Evolutionary conservation across 2,329 filamentous ascomycete species (phyloP), one percentile per base, ranked within the genome.

Genomic region (Zelopaecilomyces penicillatus): DNA sequence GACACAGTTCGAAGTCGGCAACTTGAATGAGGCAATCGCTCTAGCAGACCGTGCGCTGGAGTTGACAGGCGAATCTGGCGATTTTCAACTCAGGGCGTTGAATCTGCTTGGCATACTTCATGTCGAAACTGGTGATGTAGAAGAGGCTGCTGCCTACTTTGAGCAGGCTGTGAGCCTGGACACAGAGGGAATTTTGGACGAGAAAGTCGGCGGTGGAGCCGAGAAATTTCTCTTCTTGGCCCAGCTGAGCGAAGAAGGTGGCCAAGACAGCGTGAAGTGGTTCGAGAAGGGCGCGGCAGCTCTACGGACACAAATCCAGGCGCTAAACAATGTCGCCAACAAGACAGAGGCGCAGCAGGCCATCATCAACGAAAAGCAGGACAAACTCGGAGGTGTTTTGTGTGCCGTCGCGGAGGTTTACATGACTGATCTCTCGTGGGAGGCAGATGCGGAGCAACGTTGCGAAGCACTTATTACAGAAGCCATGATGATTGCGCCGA

Each of bases 401-500:
- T 98, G 94, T 65, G 88, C 87, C 29, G 87, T 97, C 49, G 83
- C 87, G 5, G 93, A 98, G 69, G 88, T 98, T 41, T 98, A 96
- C 72, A 98, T 98, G 93, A 98, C 93, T 8, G 93, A 98, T 69
- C 69, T 97, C 56, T 93, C 86, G 57, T 93, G 78, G 87, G 90
- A 96, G 66, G 80, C 82, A 42, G 89, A 96, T 59, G 93, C 91
- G 5, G 93, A 98, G 69, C 71, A 78, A 53, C 79, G 83, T 54
- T 98, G 94, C 70, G 91, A 98, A 66, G 71, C 79, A 5, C 80
- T 95, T 47, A 80, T 97, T 51, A 95, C 90, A 5, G 89, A 98
- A 69, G 93, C 93, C 28, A 82, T 93, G 45, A 71, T 95, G 56
- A 79, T 94, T 49, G 86, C 86, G 47, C 89, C 91, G 4, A 77